phyloP scores from a whole-genome alignment of 1,284 basidiomycete genomes.

The Heterobasidion parviporum region DNA sequence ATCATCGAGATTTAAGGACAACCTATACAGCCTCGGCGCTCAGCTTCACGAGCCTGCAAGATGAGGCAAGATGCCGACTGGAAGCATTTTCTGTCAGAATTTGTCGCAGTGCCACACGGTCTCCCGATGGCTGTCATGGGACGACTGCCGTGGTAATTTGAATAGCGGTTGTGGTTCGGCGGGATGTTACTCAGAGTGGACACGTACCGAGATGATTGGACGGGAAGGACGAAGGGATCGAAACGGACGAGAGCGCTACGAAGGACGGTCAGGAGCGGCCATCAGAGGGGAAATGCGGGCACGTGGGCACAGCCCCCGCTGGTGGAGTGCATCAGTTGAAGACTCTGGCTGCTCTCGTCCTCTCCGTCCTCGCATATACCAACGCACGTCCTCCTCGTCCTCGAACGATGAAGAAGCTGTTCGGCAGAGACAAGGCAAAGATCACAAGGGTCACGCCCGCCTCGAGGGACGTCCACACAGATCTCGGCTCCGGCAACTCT shows the following conservation, averaged over 20 bases:
- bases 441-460: slow-evolving; percentile 21
- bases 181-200: too few species aligned
- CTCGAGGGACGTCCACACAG: slow-evolving; percentile 14
- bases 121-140: too few species aligned
- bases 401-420: slow-evolving; percentile 39
- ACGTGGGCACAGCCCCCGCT: background rate
- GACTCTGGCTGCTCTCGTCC: background rate
- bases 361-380: background rate
- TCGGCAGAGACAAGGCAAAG: slow-evolving; percentile 39
- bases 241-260: background rate
- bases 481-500: slow-evolving; percentile 12
- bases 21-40: too few species aligned
- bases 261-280: too few species aligned
- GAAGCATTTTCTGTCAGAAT: too few species aligned
- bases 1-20: too few species aligned
- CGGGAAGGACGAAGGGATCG: background rate
- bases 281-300: background rate
- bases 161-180: too few species aligned
- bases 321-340: too few species aligned
- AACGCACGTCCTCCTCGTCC: background rate
- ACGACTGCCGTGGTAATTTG: too few species aligned
- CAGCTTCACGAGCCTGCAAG: too few species aligned
- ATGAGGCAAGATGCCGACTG: too few species aligned
- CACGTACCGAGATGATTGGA: background rate
- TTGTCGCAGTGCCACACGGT: too few species aligned